Conservation (phyloP, 306 rosid species). For the Prunus fruticosa region DNA sequence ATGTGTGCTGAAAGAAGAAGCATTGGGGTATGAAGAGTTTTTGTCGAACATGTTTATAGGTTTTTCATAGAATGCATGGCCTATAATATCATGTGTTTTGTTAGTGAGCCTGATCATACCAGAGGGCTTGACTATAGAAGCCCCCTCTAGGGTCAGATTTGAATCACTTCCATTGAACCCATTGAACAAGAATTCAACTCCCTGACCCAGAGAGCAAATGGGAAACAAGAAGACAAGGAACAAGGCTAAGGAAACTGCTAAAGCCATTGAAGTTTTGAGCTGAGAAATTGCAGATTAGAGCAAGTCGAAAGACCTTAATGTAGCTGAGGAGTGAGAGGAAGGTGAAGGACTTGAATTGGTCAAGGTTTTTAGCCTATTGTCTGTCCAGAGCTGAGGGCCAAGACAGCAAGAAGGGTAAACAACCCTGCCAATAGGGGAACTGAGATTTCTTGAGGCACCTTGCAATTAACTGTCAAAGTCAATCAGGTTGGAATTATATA, state of each 20-base stretch:
- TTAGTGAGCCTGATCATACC: conserved; percentile 52
- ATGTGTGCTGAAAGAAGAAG: conserved; percentile 54
- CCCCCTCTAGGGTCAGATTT: conserved; percentile 21
- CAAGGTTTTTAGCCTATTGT: neutral
- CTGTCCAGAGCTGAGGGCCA: neutral
- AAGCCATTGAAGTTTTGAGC: conserved; percentile 27
- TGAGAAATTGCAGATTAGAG: neutral
- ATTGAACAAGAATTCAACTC: conserved; percentile 26
- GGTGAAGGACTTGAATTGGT: conserved; percentile 1
- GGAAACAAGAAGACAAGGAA: conserved; percentile 24
- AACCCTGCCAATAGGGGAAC: neutral
- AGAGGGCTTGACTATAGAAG: conserved; percentile 27
- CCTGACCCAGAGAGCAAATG: conserved; percentile 14
- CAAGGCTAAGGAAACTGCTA: conserved; percentile 21
- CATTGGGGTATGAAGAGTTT: conserved; percentile 8
- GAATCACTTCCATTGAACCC: conserved; percentile 39
- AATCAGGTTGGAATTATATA: neutral
- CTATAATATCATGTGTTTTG: conserved; percentile 22
- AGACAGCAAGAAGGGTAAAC: neutral
- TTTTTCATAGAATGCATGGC: conserved; percentile 47
- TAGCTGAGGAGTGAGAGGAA: neutral
- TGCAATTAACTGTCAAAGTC: neutral
- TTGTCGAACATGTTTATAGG: conserved; percentile 29
- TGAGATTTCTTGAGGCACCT: neutral
- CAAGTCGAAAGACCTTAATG: neutral